phyloP scores from a whole-genome alignment of 768 basidiomycete species.

The Tulasnella sp. region DNA sequence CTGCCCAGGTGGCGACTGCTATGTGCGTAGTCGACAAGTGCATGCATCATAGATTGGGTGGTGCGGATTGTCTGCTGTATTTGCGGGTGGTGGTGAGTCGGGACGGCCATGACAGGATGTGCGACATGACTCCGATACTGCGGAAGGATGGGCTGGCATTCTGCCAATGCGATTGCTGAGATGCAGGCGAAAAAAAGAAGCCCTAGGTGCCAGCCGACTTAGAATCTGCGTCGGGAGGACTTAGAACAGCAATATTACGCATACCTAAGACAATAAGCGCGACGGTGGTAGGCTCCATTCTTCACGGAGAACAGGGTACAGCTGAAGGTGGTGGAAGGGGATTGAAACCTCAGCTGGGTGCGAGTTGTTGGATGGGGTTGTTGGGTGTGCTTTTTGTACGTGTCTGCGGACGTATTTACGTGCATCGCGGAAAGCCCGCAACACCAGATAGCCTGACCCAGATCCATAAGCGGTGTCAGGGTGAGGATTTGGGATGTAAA shows the following conservation, averaged over 20 bases:
- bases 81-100: not conserved
- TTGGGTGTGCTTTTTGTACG: too few species aligned
- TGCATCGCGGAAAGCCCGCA: too few species aligned
- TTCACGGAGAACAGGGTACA: not conserved
- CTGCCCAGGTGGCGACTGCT: too few species aligned
- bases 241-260: not conserved
- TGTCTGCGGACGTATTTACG: too few species aligned
- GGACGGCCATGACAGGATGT: not conserved
- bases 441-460: too few species aligned
- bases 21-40: not conserved
- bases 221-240: not conserved
- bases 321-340: not conserved
- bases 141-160: not conserved
- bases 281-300: not conserved
- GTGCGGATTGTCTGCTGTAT: not conserved
- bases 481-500: too few species aligned
- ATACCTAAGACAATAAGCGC: not conserved
- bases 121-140: not conserved
- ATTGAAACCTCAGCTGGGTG: too few species aligned
- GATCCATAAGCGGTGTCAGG: too few species aligned
- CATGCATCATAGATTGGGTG: not conserved
- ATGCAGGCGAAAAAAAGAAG: not conserved
- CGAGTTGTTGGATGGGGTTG: too few species aligned
- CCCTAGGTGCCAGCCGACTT: not conserved
- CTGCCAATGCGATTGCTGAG: not conserved